Percentiles rank a stretch among this genome's conserved stretches.
phyloP scores from a whole-genome alignment of 2,329 filamentous ascomycete species.

The Zymoseptoria brevis region DNA sequence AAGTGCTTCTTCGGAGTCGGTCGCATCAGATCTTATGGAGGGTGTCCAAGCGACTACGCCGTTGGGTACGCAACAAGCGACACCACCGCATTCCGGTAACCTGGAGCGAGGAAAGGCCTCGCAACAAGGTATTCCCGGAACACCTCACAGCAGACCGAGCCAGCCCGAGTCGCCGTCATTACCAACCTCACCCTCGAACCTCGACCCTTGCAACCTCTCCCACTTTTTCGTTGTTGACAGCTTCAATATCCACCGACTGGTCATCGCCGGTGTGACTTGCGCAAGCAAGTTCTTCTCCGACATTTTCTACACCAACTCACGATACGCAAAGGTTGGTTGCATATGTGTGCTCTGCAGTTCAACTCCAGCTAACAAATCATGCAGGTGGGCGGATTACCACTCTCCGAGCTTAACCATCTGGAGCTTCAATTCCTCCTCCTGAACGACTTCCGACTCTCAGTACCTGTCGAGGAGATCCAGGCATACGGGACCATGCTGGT shows the following conservation, averaged over 20 bases:
- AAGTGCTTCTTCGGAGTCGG: conserved; percentile 19
- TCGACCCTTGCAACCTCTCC: conserved; percentile 47
- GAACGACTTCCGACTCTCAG: conserved; percentile 90
- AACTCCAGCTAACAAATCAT: conserved; percentile 1
- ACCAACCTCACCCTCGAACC: conserved; percentile 30
- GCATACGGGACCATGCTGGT: conserved; percentile 98
- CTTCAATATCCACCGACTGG: conserved; percentile 94
- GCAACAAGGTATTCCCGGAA: conserved; percentile 28
- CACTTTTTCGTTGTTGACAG: conserved; percentile 94
- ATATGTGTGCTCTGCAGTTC: background rate
- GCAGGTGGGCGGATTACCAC: conserved; percentile 85
- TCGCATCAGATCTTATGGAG: conserved; percentile 24
- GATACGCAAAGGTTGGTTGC: conserved; percentile 84
- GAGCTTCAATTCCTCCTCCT: conserved; percentile 92
- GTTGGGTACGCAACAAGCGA: conserved; percentile 36
- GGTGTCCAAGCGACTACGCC: conserved; percentile 23
- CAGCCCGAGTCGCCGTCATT: conserved; percentile 25
- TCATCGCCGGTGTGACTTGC: conserved; percentile 95
- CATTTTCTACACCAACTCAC: conserved; percentile 97
- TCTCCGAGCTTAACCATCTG: conserved; percentile 88
- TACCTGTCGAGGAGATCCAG: conserved; percentile 91
- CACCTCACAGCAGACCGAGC: conserved; percentile 30
- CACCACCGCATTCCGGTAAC: conserved; percentile 43
- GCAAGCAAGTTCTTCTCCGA: conserved; percentile 99
- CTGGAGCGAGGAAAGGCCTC: conserved; percentile 32